Evolutionary conservation across 768 basidiomycete genomes (phyloP).

Genomic region (Tulasnella sp.): DNA sequence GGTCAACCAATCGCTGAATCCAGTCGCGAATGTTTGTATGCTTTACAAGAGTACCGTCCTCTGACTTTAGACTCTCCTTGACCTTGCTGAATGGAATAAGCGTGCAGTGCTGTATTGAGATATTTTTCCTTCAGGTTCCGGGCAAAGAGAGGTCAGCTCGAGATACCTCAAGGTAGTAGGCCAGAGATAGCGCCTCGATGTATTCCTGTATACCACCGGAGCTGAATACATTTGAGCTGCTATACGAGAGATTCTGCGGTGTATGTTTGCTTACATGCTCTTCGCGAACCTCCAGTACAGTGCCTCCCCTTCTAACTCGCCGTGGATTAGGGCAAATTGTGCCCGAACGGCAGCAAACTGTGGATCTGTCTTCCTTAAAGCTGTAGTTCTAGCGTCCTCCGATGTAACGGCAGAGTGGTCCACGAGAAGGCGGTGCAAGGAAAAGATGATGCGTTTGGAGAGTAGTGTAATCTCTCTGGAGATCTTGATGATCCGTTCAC

Average conservation of each 20-base stretch:
- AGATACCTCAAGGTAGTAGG: conserved; percentile 58
- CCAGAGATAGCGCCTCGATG: conserved; percentile 85
- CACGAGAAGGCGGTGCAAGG: conserved; percentile 64
- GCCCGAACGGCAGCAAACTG: conserved; percentile 29
- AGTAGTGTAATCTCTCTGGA: conserved; percentile 76
- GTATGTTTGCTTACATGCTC: conserved; percentile 47
- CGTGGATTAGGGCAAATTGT: conserved; percentile 51
- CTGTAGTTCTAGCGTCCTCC: conserved; percentile 22
- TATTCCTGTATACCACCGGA: conserved; percentile 77
- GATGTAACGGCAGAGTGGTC: conserved; percentile 26
- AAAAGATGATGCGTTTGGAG: conserved; percentile 90
- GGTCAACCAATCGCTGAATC: neutral
- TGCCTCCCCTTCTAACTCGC: conserved; percentile 50
- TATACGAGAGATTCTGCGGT: neutral
- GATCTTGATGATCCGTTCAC: conserved; percentile 88
- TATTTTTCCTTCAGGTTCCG: neutral
- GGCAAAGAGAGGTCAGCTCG: neutral
- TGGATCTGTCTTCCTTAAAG: conserved; percentile 13
- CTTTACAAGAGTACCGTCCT: conserved; percentile 55
- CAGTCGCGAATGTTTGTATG: neutral
- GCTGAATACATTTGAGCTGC: conserved; percentile 21
- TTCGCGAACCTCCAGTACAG: conserved; percentile 60
- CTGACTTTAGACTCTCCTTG: conserved; percentile 51
- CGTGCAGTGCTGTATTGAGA: conserved; percentile 25
- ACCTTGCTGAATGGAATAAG: conserved; percentile 62